Evolutionary conservation across 257 asterid genomes (phyloP).

Genomic region (Plantago ovata): DNA sequence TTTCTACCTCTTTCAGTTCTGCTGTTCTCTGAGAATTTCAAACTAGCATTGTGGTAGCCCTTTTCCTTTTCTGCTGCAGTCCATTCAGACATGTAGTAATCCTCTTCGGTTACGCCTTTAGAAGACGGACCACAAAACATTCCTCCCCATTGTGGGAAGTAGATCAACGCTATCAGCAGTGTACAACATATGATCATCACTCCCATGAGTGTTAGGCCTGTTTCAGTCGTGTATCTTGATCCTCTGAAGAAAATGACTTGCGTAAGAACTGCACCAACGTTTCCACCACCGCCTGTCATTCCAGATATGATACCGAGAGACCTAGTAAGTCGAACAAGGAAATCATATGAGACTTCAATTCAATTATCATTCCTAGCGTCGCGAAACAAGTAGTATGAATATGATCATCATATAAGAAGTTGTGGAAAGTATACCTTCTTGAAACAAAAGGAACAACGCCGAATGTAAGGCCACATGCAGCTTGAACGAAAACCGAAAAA

Average conservation of each 20-base stretch:
- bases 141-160: constrained; percentile 98
- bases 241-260: constrained; percentile 84
- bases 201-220: constrained; percentile 75
- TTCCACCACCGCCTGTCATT: constrained; percentile 93
- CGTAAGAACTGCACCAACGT: constrained; percentile 63
- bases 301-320: constrained; percentile 76
- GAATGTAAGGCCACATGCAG: constrained; percentile 92
- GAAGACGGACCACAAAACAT: constrained; percentile 64
- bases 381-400: not conserved
- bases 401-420: not conserved
- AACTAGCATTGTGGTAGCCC: constrained; percentile 57
- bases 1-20: constrained; percentile 55
- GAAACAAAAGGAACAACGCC: constrained; percentile 86
- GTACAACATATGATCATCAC: constrained; percentile 71
- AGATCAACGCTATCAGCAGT: constrained; percentile 35
- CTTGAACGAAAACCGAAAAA: constrained; percentile 78
- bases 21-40: constrained; percentile 77
- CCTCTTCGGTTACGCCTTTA: constrained; percentile 58
- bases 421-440: constrained; percentile 45
- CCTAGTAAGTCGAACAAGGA: constrained; percentile 25
- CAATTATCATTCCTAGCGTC: too few relatives aligned
- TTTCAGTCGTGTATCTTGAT: constrained; percentile 57
- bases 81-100: constrained; percentile 83
- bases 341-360: too few relatives aligned
- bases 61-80: constrained; percentile 39